Base-by-base conservation (phyloP, 2,329 filamentous ascomycete genomes). In the Cucurbitaria berberidis region DNA sequence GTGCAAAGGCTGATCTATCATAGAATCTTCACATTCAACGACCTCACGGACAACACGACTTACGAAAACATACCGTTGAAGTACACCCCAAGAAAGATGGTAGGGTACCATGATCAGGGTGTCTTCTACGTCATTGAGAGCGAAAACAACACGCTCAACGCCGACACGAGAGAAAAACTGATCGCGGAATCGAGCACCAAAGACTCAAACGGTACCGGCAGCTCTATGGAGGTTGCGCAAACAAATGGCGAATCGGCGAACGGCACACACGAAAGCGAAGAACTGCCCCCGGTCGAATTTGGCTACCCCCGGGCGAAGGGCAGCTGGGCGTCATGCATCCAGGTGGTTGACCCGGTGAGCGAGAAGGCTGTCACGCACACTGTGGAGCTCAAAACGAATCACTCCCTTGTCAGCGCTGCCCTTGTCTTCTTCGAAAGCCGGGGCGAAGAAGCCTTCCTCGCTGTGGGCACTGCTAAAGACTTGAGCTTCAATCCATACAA, bases 281-380 rank as follows among this genome's bases (percentile, higher is more conserved):
- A 88, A 10, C 80, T 95, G 2, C 87, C 90, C 0, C 85, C 91
- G 1, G 85, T 89, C 61, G 90, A 96, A 5, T 97, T 99, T 71
- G 95, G 95, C 1, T 91, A 97, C 67, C 90, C 95, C 9, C 86
- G 88, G 51, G 92, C 87, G 21, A 86, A 85, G 54, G 89, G 90
- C 18, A 89, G 93, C 60, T 99, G 95, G 95, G 91, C 95, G 35
- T 98, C 93, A 9, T 98, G 93, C 74, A 93, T 99, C 62, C 92
- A 91, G 67, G 85, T 97, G 18, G 83, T 99, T 16, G 95, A 99
- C 68, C 93, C 95, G 0, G 73, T 93, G 2, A 84, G 80, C 15
- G 72, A 73, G 21, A 93, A 95, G 66, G 76, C 79, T 3, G 88
- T 96, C 1, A 74, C 95, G 4, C 87, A 90, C 59, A 92, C 86